Evolutionary conservation across 768 basidiomycete species (phyloP).

Genomic region (Panus rudis): DNA sequence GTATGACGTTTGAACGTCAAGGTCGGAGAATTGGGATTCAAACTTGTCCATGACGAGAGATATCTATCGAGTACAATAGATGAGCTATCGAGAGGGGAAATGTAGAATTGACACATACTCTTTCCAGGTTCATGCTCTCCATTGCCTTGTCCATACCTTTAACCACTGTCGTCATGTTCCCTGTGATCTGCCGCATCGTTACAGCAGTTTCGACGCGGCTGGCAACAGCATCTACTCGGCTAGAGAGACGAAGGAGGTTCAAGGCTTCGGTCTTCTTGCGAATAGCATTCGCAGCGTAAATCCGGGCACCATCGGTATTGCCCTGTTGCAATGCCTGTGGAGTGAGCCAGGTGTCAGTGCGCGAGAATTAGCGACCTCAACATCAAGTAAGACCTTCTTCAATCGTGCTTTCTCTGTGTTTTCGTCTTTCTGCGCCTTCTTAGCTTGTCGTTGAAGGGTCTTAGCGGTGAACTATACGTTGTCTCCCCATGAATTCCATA

Average conservation of each 20-base stretch:
- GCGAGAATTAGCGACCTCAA: background rate
- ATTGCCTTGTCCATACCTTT: conserved; percentile 98
- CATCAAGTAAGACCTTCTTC: conserved; percentile 66
- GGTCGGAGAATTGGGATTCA: conserved; percentile 90
- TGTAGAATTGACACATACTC: conserved; percentile 45
- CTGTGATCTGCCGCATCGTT: conserved; percentile 94
- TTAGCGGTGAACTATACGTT: conserved; percentile 88
- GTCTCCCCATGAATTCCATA: background rate
- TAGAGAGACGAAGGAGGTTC: conserved; percentile 84
- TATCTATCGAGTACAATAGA: conserved; percentile 48
- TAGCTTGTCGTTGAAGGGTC: conserved; percentile 87
- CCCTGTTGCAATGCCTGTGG: conserved; percentile 89
- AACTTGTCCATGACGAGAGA: conserved; percentile 99
- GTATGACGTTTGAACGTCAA: conserved; percentile 96
- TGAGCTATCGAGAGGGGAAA: background rate
- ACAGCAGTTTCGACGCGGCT: conserved; percentile 97
- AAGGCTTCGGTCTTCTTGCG: conserved; percentile 94
- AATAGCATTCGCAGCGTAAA: conserved; percentile 98
- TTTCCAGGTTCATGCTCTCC: conserved; percentile 98
- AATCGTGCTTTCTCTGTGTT: conserved; percentile 77
- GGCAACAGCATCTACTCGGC: conserved; percentile 93
- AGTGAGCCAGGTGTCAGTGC: no score
- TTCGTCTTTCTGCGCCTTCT: conserved; percentile 97
- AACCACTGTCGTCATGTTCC: conserved; percentile 94
- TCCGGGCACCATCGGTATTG: conserved; percentile 93